Conservation (phyloP, 1,284 basidiomycete species). For the Omphalotus olearius region DNA sequence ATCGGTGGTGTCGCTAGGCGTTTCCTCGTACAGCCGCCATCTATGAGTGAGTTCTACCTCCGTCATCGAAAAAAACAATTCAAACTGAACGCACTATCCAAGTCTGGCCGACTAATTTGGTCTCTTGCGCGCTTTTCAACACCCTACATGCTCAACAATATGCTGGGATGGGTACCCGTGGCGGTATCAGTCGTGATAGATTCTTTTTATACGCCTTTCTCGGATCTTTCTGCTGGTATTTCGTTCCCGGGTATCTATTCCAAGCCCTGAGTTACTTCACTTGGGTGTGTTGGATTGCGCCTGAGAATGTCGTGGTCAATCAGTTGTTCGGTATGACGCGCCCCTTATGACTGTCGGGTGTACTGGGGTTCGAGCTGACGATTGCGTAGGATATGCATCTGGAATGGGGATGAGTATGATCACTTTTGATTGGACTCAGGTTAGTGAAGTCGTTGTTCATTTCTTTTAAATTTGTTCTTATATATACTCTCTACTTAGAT, state of each 20-base stretch:
- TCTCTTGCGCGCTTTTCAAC: conserved; percentile 70
- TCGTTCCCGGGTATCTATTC: conserved; percentile 73
- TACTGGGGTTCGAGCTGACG: neutral
- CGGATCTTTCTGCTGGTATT: conserved; percentile 64
- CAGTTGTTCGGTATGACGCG: conserved; percentile 10
- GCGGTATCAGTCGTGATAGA: conserved; percentile 66
- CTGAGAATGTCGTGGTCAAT: conserved; percentile 13
- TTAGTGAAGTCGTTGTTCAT: conserved; percentile 21
- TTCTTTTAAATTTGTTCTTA: neutral
- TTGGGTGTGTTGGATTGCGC: conserved; percentile 39
- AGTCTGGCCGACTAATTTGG: conserved; percentile 87
- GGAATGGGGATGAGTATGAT: conserved; percentile 76
- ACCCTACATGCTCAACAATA: conserved; percentile 53
- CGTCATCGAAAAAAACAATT: too few relatives aligned
- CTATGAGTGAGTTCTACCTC: conserved; percentile 77
- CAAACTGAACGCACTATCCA: too few relatives aligned
- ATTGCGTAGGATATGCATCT: conserved; percentile 58
- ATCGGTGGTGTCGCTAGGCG: conserved; percentile 78
- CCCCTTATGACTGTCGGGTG: neutral
- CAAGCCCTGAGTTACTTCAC: conserved; percentile 65
- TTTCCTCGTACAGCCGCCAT: conserved; percentile 84
- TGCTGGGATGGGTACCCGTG: conserved; percentile 56
- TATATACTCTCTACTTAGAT: conserved; percentile 28
- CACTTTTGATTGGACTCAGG: conserved; percentile 76
- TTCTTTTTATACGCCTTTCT: conserved; percentile 73